Conservation (phyloP, 345 rosid genomes). For the Conringia planisiliqua region DNA sequence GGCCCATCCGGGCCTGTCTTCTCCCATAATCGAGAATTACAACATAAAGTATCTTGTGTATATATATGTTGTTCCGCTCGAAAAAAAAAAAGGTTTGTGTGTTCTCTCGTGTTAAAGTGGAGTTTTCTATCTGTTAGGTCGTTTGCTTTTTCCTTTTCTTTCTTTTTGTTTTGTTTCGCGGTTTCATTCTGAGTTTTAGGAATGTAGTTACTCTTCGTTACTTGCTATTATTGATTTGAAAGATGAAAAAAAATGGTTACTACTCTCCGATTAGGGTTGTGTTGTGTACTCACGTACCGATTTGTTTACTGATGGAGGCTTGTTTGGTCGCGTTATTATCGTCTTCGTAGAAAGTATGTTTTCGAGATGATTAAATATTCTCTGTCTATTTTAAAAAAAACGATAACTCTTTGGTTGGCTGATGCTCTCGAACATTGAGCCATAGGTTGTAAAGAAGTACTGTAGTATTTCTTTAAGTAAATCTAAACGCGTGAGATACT, state of each 20-base stretch:
- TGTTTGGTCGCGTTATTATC: neutral
- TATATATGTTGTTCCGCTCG: neutral
- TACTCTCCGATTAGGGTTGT: constrained; percentile 11
- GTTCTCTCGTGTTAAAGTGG: constrained; percentile 3
- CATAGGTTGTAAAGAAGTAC: neutral
- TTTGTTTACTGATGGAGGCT: neutral
- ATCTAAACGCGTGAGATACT: neutral
- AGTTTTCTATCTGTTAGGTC: neutral
- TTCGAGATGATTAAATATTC: neutral
- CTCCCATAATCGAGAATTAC: too few relatives aligned
- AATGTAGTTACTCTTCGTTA: constrained; percentile 6
- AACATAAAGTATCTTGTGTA: too few relatives aligned
- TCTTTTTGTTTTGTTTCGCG: neutral
- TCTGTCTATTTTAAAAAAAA: neutral
- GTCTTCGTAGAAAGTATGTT: neutral
- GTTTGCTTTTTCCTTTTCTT: neutral
- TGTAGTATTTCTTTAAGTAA: neutral
- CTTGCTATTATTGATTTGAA: neutral
- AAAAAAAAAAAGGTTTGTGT: neutral
- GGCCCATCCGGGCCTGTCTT: too few relatives aligned
- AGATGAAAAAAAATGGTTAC: neutral
- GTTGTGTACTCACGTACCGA: neutral
- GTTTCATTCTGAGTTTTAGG: neutral
- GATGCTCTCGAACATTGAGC: neutral
- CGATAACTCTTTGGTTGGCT: neutral